Evolutionary conservation across 2,329 filamentous ascomycete genomes (phyloP).

Genomic region (Lachnellula cervina): DNA sequence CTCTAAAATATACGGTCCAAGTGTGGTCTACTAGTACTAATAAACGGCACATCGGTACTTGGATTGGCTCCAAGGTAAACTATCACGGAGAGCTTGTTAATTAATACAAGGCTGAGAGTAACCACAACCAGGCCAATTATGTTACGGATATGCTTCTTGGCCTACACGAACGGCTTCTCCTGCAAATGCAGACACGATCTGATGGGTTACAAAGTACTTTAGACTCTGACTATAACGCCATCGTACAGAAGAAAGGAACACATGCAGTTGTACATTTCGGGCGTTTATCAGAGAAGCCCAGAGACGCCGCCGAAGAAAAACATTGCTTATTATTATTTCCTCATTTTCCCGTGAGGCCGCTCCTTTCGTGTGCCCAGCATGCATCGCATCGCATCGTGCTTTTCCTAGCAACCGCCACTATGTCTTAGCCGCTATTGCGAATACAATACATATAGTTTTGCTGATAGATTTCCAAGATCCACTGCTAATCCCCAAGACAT

Average conservation of each 20-base stretch:
- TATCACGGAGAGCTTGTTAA: no score
- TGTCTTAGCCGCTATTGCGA: neutral
- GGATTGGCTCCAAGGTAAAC: no score
- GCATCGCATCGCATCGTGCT: neutral
- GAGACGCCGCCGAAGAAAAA: neutral
- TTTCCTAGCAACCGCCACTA: neutral
- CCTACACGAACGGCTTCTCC: neutral
- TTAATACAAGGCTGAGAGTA: no score
- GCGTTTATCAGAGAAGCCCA: neutral
- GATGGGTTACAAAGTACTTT: neutral
- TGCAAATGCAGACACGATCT: neutral
- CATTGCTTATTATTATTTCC: neutral
- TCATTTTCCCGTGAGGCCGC: neutral
- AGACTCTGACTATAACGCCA: neutral
- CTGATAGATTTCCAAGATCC: neutral
- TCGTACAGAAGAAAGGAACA: neutral
- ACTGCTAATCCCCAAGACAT: neutral
- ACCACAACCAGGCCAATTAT: no score
- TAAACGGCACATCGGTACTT: no score
- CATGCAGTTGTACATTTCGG: neutral
- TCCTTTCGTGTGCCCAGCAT: neutral
- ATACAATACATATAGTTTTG: neutral
- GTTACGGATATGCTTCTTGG: no score
- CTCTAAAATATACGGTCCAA: no score
- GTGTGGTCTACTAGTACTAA: no score